phyloP scores from a whole-genome alignment of 495 filamentous ascomycete species.

The Neurospora intermedia region DNA sequence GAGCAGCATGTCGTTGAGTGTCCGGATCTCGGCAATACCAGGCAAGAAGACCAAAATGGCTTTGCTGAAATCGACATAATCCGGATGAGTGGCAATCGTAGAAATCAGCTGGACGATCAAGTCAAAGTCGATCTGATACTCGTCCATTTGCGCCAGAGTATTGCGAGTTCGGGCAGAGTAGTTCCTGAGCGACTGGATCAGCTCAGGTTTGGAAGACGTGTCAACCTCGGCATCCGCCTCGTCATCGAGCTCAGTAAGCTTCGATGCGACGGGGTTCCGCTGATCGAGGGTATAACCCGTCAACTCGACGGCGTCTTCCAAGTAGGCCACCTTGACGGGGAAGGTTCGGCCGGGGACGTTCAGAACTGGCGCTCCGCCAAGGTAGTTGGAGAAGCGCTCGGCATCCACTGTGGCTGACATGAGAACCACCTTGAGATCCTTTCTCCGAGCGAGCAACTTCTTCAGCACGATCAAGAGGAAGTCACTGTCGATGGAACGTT shows the following conservation, averaged over 20 bases:
- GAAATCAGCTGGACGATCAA: conserved; percentile 66
- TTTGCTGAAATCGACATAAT: conserved; percentile 63
- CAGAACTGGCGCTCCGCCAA: conserved; percentile 72
- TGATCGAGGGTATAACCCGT: conserved; percentile 59
- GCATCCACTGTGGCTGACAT: conserved; percentile 97
- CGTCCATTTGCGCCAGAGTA: conserved; percentile 65
- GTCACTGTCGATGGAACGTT: conserved; percentile 89
- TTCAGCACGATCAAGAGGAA: conserved; percentile 86
- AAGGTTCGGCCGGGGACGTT: conserved; percentile 89
- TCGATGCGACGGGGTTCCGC: conserved; percentile 24
- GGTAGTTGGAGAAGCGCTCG: conserved; percentile 77
- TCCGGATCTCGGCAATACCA: conserved; percentile 85
- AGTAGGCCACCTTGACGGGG: conserved; percentile 74
- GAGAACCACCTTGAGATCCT: conserved; percentile 68
- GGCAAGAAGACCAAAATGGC: conserved; percentile 92
- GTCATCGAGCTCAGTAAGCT: conserved; percentile 43
- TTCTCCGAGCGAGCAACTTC: conserved; percentile 59
- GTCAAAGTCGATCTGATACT: conserved; percentile 77
- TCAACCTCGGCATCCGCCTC: conserved; percentile 41
- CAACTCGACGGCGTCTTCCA: conserved; percentile 83
- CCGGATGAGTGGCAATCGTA: conserved; percentile 54
- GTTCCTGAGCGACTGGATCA: conserved; percentile 44
- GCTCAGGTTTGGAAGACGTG: conserved; percentile 36
- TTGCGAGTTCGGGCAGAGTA: conserved; percentile 68
- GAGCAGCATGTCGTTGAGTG: conserved; percentile 69